A percentile compares a stretch with the other conserved stretches of the same genome.
phyloP scores from a whole-genome alignment of 2,329 filamentous ascomycete species.

The Curvularia sp. region DNA sequence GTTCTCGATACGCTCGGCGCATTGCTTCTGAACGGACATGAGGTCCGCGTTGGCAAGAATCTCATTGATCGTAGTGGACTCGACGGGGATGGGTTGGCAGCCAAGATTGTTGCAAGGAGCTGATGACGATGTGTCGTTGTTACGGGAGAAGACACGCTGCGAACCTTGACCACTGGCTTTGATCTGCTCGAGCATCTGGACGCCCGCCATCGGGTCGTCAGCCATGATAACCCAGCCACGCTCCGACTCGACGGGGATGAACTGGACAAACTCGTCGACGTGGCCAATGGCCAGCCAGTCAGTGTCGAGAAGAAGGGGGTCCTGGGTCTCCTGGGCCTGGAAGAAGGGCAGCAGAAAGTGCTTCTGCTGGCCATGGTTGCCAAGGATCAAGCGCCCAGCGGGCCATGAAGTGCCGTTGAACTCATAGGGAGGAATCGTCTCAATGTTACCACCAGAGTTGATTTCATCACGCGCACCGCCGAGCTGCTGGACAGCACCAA shows the following conservation, averaged over 20 bases:
- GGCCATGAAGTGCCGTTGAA: constrained; percentile 22
- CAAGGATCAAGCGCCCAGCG: constrained; percentile 34
- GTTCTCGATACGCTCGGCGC: constrained; percentile 8
- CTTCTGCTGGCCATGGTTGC: constrained; percentile 20
- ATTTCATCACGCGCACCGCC: constrained; percentile 23
- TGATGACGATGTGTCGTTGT: neutral
- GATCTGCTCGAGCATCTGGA: neutral
- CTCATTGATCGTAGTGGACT: constrained; percentile 6
- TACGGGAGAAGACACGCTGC: neutral
- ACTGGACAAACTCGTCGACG: constrained; percentile 50
- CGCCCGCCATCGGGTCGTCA: neutral
- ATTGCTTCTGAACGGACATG: constrained; percentile 8
- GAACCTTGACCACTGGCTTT: neutral
- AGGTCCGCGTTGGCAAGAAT: constrained; percentile 9
- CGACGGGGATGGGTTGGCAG: neutral
- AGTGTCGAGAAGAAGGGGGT: constrained; percentile 47
- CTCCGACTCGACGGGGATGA: constrained; percentile 29
- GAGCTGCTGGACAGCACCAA: constrained; percentile 45
- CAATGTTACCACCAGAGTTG: constrained; percentile 48
- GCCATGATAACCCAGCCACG: constrained; percentile 1
- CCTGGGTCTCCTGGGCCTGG: constrained; percentile 47
- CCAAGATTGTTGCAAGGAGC: neutral
- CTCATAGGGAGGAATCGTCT: constrained; percentile 50
- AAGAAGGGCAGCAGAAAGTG: constrained; percentile 40
- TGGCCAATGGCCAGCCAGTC: constrained; percentile 46